A percentile compares a stretch with the other conserved stretches of the same genome.
Conservation (phyloP, 768 basidiomycete genomes). For the Boletellus ananas region DNA sequence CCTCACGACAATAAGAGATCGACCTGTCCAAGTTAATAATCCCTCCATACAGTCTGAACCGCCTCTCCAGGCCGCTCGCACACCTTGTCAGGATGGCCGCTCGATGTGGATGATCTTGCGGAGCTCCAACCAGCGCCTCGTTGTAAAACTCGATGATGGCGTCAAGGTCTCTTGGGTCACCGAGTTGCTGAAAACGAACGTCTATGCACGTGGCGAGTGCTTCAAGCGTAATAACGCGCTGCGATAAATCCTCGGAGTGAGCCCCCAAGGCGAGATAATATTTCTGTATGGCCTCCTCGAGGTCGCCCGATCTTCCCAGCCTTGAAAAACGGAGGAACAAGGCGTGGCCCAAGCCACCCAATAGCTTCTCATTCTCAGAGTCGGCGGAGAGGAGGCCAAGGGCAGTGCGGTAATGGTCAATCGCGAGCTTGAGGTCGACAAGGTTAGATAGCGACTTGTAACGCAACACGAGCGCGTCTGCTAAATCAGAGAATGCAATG, state of each 20-base stretch:
- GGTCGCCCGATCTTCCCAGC: conserved; percentile 11
- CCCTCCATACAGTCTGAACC: conserved; percentile 15
- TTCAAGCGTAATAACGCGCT: conserved; percentile 17
- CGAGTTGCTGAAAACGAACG: conserved; percentile 22
- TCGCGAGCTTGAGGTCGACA: conserved; percentile 28
- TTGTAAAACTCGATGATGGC: conserved; percentile 23
- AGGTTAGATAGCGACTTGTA: conserved; percentile 21
- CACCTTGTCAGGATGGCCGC: conserved; percentile 12
- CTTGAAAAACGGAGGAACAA: conserved; percentile 24
- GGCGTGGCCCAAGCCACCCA: conserved; percentile 23
- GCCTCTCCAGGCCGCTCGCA: conserved; percentile 14
- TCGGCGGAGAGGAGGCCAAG: conserved; percentile 15
- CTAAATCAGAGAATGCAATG: conserved; percentile 24
- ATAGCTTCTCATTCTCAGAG: conserved; percentile 11
- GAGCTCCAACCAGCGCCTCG: conserved; percentile 22
- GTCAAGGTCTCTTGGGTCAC: conserved; percentile 23
- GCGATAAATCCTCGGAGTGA: conserved; percentile 9
- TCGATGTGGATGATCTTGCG: conserved; percentile 15
- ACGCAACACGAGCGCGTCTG: conserved; percentile 23
- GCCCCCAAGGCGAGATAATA: conserved; percentile 20
- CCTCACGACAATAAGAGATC: conserved; percentile 22
- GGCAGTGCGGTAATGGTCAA: conserved; percentile 22
- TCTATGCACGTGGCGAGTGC: conserved; percentile 23
- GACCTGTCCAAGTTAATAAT: conserved; percentile 25
- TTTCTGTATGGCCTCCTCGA: conserved; percentile 28